Evolutionary conservation across 2,329 filamentous ascomycete genomes (phyloP).

Genomic region (Ophiocordyceps robertsii): DNA sequence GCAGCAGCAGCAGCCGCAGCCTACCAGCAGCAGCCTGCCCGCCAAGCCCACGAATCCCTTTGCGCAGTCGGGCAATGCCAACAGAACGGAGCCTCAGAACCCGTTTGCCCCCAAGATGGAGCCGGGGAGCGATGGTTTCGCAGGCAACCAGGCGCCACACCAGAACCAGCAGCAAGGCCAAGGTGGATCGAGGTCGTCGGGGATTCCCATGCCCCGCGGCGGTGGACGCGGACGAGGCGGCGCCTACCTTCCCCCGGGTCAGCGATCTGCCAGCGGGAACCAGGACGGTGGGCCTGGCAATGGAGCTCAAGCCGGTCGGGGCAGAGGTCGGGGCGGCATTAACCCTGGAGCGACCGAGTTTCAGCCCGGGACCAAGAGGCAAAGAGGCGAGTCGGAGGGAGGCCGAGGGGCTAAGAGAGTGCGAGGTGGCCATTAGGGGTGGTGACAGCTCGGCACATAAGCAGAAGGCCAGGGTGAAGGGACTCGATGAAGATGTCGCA

Average conservation of each 20-base stretch:
- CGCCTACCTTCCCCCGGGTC: constrained; percentile 22
- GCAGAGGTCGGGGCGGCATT: constrained; percentile 25
- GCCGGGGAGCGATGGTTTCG: constrained; percentile 3
- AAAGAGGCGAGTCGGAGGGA: constrained; percentile 36
- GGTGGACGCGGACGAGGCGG: constrained; percentile 25
- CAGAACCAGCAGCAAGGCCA: constrained; percentile 9
- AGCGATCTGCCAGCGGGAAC: constrained; percentile 19
- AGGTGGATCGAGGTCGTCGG: constrained; percentile 18
- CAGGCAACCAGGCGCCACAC: constrained; percentile 7
- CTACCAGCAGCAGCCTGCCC: constrained; percentile 9
- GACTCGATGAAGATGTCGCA: no score
- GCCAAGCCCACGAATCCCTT: constrained; percentile 18
- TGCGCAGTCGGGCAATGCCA: constrained; percentile 9
- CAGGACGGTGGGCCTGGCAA: constrained; percentile 21
- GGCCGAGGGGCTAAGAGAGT: constrained; percentile 28
- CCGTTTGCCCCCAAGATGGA: constrained; percentile 10
- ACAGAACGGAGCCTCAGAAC: constrained; percentile 9
- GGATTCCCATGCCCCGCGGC: constrained; percentile 27
- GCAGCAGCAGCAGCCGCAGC: constrained; percentile 9
- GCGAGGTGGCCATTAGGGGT: constrained; percentile 22
- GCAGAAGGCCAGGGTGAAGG: no score
- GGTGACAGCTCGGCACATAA: not conserved
- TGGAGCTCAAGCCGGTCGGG: constrained; percentile 16
- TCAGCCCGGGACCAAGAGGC: constrained; percentile 43
- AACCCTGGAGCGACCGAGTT: constrained; percentile 42